Evolutionary conservation across 2,329 filamentous ascomycete species (phyloP).

Genomic region (Ceratocystis huliohia): DNA sequence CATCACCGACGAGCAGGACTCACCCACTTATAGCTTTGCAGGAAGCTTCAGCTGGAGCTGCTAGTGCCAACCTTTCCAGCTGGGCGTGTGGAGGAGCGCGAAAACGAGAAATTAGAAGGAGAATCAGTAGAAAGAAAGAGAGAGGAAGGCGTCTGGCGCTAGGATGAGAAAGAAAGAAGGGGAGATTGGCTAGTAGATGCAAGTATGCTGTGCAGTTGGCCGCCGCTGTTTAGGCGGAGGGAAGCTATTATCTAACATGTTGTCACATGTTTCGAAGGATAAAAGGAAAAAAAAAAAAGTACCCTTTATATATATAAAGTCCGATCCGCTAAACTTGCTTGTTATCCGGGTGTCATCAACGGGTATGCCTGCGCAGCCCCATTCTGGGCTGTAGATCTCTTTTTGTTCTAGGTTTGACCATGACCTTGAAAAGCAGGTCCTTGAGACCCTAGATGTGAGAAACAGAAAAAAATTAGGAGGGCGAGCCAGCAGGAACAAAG

Average conservation of each 20-base stretch:
- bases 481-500: constrained; percentile 1
- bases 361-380: not conserved
- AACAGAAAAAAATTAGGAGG: not conserved
- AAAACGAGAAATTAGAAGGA: not conserved
- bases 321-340: not conserved
- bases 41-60: constrained; percentile 4
- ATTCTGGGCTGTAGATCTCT: not conserved
- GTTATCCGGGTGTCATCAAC: not conserved
- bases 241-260: too few relatives aligned
- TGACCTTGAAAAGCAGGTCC: not conserved
- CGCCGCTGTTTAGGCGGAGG: not conserved
- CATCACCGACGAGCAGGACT: not conserved
- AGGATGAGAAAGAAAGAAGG: not conserved
- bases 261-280: too few relatives aligned
- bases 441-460: not conserved
- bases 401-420: not conserved
- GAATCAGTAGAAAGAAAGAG: not conserved
- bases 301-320: too few relatives aligned
- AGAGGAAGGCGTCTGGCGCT: not conserved
- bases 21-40: not conserved
- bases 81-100: not conserved
- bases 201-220: not conserved
- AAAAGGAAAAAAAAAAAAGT: too few relatives aligned
- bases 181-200: not conserved
- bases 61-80: constrained; percentile 9